These are phyloP conservation scores for Tolypocladium endophyticum DNA, from an alignment of 2,329 filamentous ascomycete genomes.

Conservation along the genomic window DNA sequence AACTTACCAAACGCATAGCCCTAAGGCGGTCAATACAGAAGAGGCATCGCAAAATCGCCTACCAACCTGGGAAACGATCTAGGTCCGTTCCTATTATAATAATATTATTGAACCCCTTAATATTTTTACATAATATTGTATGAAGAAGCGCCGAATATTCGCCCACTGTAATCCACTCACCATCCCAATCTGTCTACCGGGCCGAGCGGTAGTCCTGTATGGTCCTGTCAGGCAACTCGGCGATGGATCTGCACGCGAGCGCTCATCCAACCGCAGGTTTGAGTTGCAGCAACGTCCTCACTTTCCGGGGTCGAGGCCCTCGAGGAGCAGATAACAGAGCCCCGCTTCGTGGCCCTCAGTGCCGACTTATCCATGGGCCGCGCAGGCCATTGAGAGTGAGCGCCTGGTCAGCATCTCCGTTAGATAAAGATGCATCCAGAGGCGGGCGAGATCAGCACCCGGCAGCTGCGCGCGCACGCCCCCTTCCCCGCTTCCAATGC, in stretches of 20 bases:
- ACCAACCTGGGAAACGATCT: no score
- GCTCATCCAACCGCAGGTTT: neutral
- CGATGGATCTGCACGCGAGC: neutral
- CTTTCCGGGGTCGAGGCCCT: neutral
- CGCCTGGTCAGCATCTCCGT: neutral
- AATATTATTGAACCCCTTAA: no score
- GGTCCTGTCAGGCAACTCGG: neutral
- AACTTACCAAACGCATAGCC: no score
- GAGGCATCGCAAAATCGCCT: no score
- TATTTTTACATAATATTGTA: no score
- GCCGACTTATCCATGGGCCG: slow-evolving; percentile 3
- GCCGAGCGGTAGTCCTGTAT: neutral
- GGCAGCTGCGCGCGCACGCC: neutral
- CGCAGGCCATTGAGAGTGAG: neutral
- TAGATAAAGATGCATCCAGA: neutral
- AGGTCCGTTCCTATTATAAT: no score
- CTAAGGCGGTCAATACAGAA: no score
- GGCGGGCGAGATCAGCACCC: neutral
- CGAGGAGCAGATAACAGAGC: neutral
- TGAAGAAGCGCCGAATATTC: no score
- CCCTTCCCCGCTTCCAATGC: neutral
- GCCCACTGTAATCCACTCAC: neutral
- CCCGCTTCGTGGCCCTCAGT: neutral
- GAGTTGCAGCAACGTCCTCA: neutral
- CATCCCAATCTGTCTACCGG: neutral